Conservation (phyloP, 2,329 filamentous ascomycete species). For the Phaeoacremonium minimum region DNA sequence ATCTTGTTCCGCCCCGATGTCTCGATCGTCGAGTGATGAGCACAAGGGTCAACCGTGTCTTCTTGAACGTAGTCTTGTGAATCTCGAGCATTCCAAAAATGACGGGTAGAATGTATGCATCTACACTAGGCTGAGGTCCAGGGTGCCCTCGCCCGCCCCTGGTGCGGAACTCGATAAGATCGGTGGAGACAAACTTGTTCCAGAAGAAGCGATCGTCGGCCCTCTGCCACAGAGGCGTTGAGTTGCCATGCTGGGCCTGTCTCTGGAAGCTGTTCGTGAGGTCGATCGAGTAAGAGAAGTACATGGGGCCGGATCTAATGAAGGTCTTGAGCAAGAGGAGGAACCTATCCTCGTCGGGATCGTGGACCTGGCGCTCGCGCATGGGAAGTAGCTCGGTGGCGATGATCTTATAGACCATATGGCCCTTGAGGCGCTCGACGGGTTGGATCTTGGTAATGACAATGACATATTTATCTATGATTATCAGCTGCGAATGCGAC, state of each 20-base stretch:
- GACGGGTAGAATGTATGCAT: constrained; percentile 91
- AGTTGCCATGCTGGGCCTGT: constrained; percentile 71
- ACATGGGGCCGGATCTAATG: constrained; percentile 83
- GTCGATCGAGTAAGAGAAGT: constrained; percentile 97
- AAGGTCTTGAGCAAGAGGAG: constrained; percentile 75
- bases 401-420: constrained; percentile 92
- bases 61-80: constrained; percentile 79
- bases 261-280: constrained; percentile 96
- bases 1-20: constrained; percentile 84
- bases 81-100: constrained; percentile 97
- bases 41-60: constrained; percentile 75
- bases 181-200: constrained; percentile 89
- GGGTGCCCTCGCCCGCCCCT: constrained; percentile 57
- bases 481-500: constrained; percentile 1
- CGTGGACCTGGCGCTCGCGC: constrained; percentile 85
- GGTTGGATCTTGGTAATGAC: constrained; percentile 92
- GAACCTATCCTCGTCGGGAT: constrained; percentile 92
- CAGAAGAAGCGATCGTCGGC: constrained; percentile 98
- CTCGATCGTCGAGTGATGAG: constrained; percentile 87
- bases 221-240: constrained; percentile 79
- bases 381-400: constrained; percentile 91
- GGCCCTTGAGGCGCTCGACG: constrained; percentile 86
- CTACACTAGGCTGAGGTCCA: constrained; percentile 69
- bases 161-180: constrained; percentile 83
- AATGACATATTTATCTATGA: constrained; percentile 85